A percentile compares a stretch with the other conserved stretches of the same genome.
phyloP scores from a whole-genome alignment of 805 yeast species.

The Maudiozyma bulderi region DNA sequence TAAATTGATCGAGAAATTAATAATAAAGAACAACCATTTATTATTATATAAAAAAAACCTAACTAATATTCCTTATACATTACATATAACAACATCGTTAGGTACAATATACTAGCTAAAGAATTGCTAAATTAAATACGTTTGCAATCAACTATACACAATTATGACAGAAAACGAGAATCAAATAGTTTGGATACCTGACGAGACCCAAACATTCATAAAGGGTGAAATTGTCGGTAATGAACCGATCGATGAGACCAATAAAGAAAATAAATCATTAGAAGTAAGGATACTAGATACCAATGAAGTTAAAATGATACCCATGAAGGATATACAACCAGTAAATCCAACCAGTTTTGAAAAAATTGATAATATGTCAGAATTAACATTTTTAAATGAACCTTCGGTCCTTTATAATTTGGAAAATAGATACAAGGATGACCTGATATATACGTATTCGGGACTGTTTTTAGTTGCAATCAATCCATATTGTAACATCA shows the following conservation, averaged over 20 bases:
- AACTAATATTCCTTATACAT: too few species aligned
- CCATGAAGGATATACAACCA: constrained; percentile 32
- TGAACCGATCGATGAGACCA: constrained; percentile 13
- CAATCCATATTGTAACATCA: constrained; percentile 74
- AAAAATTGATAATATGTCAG: constrained; percentile 90
- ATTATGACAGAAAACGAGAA: not conserved
- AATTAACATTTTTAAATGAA: constrained; percentile 85
- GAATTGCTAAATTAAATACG: not conserved
- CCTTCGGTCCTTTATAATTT: constrained; percentile 89
- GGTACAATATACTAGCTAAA: too few species aligned
- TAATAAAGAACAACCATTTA: too few species aligned
- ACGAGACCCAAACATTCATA: constrained; percentile 19
- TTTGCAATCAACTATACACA: not conserved
- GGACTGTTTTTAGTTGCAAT: constrained; percentile 93
- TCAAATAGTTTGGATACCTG: constrained; percentile 26
- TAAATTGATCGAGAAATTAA: too few species aligned
- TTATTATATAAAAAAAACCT: too few species aligned
- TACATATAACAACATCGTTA: too few species aligned
- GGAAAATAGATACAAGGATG: constrained; percentile 64
- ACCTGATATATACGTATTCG: constrained; percentile 83
- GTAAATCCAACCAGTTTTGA: constrained; percentile 87
- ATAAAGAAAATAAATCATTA: constrained; percentile 11
- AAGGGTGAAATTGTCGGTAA: constrained; percentile 19
- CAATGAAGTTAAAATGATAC: constrained; percentile 10
- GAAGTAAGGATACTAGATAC: constrained; percentile 13